A percentile compares a stretch with the other conserved stretches of the same genome.
These are phyloP conservation scores for Ganoderma multipileum DNA, from an alignment of 1,284 basidiomycete genomes.

Conservation along the genomic window DNA sequence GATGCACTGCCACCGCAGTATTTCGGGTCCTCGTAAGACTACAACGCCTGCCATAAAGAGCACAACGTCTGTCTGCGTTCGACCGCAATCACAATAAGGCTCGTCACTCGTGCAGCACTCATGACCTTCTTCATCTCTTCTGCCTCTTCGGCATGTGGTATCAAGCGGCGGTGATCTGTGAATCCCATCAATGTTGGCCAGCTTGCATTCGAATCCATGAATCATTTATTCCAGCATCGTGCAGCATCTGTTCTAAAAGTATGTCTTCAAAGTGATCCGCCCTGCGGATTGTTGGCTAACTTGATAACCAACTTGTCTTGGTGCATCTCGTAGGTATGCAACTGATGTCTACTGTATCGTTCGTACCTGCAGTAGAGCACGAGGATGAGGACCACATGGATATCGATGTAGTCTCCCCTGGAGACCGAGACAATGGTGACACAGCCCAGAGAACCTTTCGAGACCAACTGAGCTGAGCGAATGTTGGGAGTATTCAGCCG, in stretches of 20 bases:
- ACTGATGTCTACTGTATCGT: neutral
- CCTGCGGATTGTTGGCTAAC: neutral
- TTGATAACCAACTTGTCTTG: neutral
- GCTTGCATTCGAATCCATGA: too few species aligned
- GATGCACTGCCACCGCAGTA: neutral
- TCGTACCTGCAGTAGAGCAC: neutral
- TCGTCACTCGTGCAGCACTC: conserved; percentile 13
- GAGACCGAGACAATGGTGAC: neutral
- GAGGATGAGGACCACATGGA: neutral
- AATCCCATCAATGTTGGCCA: conserved; percentile 21
- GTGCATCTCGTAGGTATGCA: neutral
- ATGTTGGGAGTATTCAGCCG: neutral
- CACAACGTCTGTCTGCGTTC: conserved; percentile 25
- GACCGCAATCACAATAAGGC: conserved; percentile 33
- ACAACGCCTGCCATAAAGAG: conserved; percentile 35
- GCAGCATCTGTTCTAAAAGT: neutral
- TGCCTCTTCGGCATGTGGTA: neutral
- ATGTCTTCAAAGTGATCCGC: neutral
- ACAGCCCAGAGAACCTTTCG: neutral
- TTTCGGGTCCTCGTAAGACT: conserved; percentile 22
- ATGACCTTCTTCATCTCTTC: conserved; percentile 20
- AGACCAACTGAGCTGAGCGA: neutral
- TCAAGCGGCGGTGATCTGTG: neutral
- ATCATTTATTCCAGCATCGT: neutral
- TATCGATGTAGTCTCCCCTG: neutral